Evolutionary conservation across 2,329 filamentous ascomycete species (phyloP), one percentile per base, ranked within the genome.

Genomic region (Scytalidium lignicola): DNA sequence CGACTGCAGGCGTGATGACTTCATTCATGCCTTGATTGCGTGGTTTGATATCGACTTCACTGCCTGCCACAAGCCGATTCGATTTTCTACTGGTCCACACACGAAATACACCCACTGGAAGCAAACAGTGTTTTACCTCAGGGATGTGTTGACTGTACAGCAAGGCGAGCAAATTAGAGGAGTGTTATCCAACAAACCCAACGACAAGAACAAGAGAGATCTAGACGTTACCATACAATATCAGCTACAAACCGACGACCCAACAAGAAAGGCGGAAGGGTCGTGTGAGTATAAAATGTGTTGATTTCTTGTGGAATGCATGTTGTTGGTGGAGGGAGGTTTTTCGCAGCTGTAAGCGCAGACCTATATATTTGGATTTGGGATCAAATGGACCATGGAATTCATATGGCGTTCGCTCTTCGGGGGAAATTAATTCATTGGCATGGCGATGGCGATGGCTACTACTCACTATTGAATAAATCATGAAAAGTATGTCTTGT

Each of bases 71-170:
- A 97, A 97, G 80, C 88, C 90, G 26, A 90, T 99, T 66, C 83
- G 85, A 65, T 99, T 99, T 79, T 95, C 89, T 47, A 99, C 93
- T 17, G 93, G 93, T 19, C 93, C 93, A 22, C 93, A 97, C 73
- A 95, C 92, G 62, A 97, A 96, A 75, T 97, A 97, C 75, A 99
- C 93, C 17, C 93, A 99, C 79, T 99, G 93, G 93, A 99, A 99
- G 76, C 93, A 99, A 77, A 99, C 93, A 12, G 93, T 99, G 55
- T 97, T 99, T 75, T 99, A 99, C 74, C 78, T 99, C 55, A 83
- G 88, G 64, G 91, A 99, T 60, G 88, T 96, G 28, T 75, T 99
- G 56, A 97, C 91, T 17, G 90, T 96, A 32, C 86, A 95, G 70
- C 79, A 89, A 64, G 90, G 86, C 50, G 93, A 99, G 75, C 77